A percentile compares a stretch with the other conserved stretches of the same genome.
These are phyloP conservation scores for Rutstroemia sp. DNA, from an alignment of 2,329 filamentous ascomycete species.

Conservation along the genomic window DNA sequence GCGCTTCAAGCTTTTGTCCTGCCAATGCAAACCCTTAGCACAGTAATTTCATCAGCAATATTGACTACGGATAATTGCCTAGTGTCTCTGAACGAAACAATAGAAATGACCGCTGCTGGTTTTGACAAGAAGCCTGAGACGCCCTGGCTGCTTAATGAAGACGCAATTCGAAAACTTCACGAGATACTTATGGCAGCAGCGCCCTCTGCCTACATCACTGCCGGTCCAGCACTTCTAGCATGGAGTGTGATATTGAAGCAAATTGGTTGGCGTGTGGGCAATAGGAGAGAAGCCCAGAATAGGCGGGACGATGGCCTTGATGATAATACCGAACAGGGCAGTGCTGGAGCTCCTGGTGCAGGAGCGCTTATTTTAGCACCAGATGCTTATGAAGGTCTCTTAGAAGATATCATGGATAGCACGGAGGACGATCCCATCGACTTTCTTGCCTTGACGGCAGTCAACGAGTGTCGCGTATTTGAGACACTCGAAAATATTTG, in stretches of 20 bases:
- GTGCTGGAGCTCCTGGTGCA: slow-evolving; percentile 37
- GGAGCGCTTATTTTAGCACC: slow-evolving; percentile 37
- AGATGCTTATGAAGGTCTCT: slow-evolving; percentile 35
- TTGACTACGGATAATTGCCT: slow-evolving; percentile 44
- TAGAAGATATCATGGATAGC: slow-evolving; percentile 35
- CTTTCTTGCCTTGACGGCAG: slow-evolving; percentile 38
- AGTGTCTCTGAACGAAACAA: slow-evolving; percentile 25
- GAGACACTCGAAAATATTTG: slow-evolving; percentile 38
- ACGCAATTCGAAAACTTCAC: slow-evolving; percentile 66
- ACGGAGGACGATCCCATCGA: slow-evolving; percentile 36
- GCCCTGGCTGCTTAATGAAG: slow-evolving; percentile 61
- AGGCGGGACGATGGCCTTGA: slow-evolving; percentile 2
- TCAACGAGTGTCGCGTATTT: slow-evolving; percentile 40
- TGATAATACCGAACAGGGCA: slow-evolving; percentile 33
- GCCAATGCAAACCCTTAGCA: slow-evolving; percentile 62
- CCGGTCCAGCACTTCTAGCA: slow-evolving; percentile 67
- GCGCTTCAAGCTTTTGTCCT: slow-evolving; percentile 37
- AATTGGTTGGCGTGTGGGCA: slow-evolving; percentile 34
- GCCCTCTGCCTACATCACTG: slow-evolving; percentile 48
- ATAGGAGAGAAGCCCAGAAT: slow-evolving; percentile 4
- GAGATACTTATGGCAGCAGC: slow-evolving; percentile 56
- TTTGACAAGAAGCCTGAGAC: slow-evolving; percentile 32
- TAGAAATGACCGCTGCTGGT: slow-evolving; percentile 26
- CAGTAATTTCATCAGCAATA: slow-evolving; percentile 63
- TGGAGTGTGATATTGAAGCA: slow-evolving; percentile 73